Evolutionary conservation across 1,284 basidiomycete genomes (phyloP).

Genomic region (Malassezia caprae): DNA sequence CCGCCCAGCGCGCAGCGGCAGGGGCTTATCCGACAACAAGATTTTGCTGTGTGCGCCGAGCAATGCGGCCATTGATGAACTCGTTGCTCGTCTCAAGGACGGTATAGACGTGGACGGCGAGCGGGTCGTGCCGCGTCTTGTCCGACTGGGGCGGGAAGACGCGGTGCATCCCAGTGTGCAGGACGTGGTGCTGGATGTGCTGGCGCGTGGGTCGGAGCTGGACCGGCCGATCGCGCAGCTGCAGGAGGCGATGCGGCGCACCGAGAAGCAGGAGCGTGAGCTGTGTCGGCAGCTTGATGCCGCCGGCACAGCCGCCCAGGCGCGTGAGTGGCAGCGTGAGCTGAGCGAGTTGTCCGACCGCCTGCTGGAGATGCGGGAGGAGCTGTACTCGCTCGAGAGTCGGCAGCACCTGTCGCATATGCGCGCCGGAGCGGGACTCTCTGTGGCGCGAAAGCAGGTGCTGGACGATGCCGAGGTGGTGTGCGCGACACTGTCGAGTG

Average conservation of each 20-base stretch:
- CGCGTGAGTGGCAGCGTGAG: constrained; percentile 9
- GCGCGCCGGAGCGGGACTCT: neutral
- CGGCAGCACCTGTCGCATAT: neutral
- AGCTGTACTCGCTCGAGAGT: constrained; percentile 5
- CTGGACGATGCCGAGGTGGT: constrained; percentile 67
- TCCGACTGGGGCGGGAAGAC: constrained; percentile 73
- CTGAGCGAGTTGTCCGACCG: constrained; percentile 7
- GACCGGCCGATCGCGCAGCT: neutral
- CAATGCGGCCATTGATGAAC: constrained; percentile 97
- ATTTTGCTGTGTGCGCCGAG: constrained; percentile 90
- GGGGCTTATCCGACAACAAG: constrained; percentile 51
- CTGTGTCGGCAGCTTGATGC: neutral
- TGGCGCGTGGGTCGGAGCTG: constrained; percentile 1
- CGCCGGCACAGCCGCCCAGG: neutral
- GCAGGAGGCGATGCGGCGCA: neutral
- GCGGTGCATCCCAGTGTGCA: constrained; percentile 72
- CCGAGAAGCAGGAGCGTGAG: neutral
- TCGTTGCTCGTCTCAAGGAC: constrained; percentile 74
- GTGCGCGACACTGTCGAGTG: constrained; percentile 78
- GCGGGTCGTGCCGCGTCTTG: constrained; percentile 62
- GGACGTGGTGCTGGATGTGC: constrained; percentile 69
- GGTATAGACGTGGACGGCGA: constrained; percentile 59
- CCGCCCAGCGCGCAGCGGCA: constrained; percentile 21
- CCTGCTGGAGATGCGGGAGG: constrained; percentile 10
- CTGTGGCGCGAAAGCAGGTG: constrained; percentile 19